Evolutionary conservation across 106 monocot genomes (phyloP), one percentile per base, ranked within the genome.

Genomic region (Acanthochlamys bracteata): DNA sequence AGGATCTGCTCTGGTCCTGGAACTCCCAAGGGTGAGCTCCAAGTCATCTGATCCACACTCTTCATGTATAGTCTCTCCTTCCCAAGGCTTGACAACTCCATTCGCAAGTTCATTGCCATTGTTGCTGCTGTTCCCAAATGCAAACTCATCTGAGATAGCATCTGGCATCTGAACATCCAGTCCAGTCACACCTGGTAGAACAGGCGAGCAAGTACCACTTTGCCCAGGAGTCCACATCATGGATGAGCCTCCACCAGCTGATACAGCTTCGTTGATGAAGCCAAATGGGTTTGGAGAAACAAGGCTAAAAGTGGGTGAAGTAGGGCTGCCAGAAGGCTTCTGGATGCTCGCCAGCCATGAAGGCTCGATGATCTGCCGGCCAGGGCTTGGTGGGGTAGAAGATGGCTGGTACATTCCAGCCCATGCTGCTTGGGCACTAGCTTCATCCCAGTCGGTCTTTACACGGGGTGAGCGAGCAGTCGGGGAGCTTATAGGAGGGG

Each of bases 51-150:
- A 65, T 15, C 51, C 72, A 56, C 64, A 86, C 17, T 82, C 86
- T 73, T 86, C 86, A 42, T 86, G 86, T 19, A 86, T 86, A 65
- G 64, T 76, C 74, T 86, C 86, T 0, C 86, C 86, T 46, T 82
- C 86, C 86, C 86, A 86, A 16, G 86, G 62, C 61, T 83, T 83
- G 67, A 87, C 82, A 60, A 71, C 42, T 1, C 65, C 78, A 13
- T 22, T 25, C 3, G 7, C 55, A 4, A 25, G 33, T 21, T 42
- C 52, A 40, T 72, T 66, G 22, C 26, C 73, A 63, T 73, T 81
- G 61, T 79, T 66, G 57, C 83, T 66, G 27, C 78, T 68, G 75
- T 72, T 75, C 23, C 79, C 82, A 59, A 86, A 86, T 41, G 86
- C 79, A 59, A 86, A 86, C 61, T 86, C 86, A 64, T 86, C 82